phyloP scores from a whole-genome alignment of 805 yeast species.

The Yamadazyma tumulicola region DNA sequence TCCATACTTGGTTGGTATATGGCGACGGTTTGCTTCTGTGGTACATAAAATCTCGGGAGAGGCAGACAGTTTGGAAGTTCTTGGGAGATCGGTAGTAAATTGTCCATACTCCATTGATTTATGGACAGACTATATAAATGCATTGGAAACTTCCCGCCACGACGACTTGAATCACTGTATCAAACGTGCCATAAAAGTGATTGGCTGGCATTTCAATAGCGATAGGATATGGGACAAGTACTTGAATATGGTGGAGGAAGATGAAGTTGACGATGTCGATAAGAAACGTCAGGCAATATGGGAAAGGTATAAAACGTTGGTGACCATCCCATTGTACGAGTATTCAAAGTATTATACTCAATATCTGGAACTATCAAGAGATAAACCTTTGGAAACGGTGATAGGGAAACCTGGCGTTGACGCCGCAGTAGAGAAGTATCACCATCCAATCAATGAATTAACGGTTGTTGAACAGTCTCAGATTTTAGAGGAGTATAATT shows the following conservation, averaged over 20 bases:
- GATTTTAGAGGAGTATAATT: conserved; percentile 42
- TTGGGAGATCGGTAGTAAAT: conserved; percentile 42
- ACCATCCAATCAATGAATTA: too few species aligned
- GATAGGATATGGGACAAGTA: conserved; percentile 83
- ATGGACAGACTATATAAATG: conserved; percentile 64
- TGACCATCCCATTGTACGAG: conserved; percentile 74
- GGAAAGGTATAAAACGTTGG: conserved; percentile 45
- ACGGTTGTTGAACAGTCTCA: conserved; percentile 38
- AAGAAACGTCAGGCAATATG: conserved; percentile 37
- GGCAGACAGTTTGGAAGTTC: conserved; percentile 43
- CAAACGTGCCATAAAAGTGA: conserved; percentile 20
- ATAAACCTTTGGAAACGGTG: conserved; percentile 17
- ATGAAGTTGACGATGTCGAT: conserved; percentile 8
- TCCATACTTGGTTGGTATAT: conserved; percentile 57
- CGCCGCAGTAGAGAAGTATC: too few species aligned
- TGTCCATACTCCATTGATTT: conserved; percentile 61
- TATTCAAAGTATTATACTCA: conserved; percentile 71
- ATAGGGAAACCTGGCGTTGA: conserved; percentile 20
- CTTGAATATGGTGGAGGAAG: conserved; percentile 47
- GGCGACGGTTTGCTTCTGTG: conserved; percentile 60
- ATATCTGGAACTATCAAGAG: conserved; percentile 36
- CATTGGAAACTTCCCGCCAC: conserved; percentile 35
- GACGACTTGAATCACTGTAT: background rate
- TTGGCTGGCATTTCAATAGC: conserved; percentile 73
- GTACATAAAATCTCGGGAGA: conserved; percentile 56